Conservation (phyloP, 257 asterid genomes). For the Galeopsis tetrahit region DNA sequence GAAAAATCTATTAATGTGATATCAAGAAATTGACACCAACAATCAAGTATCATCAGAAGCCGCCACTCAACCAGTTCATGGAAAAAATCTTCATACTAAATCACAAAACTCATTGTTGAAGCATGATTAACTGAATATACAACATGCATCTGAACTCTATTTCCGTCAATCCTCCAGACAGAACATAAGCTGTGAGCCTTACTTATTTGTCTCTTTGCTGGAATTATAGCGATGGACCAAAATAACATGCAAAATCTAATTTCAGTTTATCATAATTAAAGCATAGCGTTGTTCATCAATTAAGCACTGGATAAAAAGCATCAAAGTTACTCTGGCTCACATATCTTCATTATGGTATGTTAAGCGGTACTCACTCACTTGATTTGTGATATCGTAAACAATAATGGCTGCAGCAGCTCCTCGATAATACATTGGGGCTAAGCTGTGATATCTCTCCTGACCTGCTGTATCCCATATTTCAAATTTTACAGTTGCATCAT, state of each 20-base stretch:
- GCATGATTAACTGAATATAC: conserved; percentile 15
- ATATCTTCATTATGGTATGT: neutral
- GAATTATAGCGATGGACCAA: neutral
- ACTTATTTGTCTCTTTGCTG: neutral
- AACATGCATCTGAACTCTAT: neutral
- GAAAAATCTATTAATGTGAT: conserved; percentile 2
- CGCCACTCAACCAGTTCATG: neutral
- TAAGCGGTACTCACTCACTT: conserved; percentile 44
- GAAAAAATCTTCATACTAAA: neutral
- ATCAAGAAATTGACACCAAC: conserved; percentile 19
- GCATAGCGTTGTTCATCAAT: neutral
- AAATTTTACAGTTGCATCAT: conserved; percentile 81
- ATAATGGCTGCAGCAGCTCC: conserved; percentile 93
- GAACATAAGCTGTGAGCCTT: neutral
- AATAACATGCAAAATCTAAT: neutral
- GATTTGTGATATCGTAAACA: conserved; percentile 79
- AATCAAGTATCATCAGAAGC: conserved; percentile 19
- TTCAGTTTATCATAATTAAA: neutral
- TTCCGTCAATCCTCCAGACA: neutral
- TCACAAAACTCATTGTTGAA: neutral
- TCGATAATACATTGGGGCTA: conserved; percentile 92
- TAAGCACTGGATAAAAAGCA: neutral
- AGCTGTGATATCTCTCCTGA: conserved; percentile 91
- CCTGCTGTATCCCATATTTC: conserved; percentile 98
- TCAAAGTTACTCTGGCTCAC: neutral